These are phyloP conservation scores for Eimeria nieschulzi DNA, from an alignment of 169 alveolate species.

Conservation along the genomic window DNA sequence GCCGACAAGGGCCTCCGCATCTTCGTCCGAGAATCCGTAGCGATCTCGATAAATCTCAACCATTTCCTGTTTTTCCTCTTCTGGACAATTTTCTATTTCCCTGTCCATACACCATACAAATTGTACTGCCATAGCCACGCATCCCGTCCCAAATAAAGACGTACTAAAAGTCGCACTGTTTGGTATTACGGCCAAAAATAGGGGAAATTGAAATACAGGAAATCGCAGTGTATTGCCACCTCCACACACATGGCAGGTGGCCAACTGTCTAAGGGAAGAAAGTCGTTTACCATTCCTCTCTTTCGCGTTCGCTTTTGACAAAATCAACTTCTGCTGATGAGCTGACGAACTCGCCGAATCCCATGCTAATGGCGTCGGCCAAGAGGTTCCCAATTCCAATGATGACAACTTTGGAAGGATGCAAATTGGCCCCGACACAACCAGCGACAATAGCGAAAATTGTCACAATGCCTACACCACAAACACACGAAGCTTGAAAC, in stretches of 20 bases:
- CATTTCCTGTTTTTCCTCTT: conserved; percentile 91
- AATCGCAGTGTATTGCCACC: background rate
- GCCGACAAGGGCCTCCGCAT: conserved; percentile 88
- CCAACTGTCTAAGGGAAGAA: background rate
- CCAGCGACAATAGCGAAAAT: conserved; percentile 92
- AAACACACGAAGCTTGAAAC: background rate
- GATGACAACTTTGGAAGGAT: conserved; percentile 88
- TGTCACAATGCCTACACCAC: conserved; percentile 86
- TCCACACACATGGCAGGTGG: too few species aligned
- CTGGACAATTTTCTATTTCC: conserved; percentile 92
- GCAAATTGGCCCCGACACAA: conserved; percentile 90
- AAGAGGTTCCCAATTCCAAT: conserved; percentile 90
- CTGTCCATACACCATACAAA: conserved; percentile 71
- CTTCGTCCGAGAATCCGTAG: conserved; percentile 88
- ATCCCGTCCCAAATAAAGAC: background rate
- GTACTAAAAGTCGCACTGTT: background rate
- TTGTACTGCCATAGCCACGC: background rate
- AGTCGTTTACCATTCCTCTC: conserved; percentile 85
- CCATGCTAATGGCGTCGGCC: conserved; percentile 93
- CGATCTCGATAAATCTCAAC: conserved; percentile 86
- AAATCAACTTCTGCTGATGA: conserved; percentile 86
- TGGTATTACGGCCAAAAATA: background rate
- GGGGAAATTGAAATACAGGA: background rate
- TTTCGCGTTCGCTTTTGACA: conserved; percentile 82
- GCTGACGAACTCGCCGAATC: conserved; percentile 90